Base-by-base conservation (phyloP, 202 grass and related monocot genomes). In the Eragrostis tef region DNA sequence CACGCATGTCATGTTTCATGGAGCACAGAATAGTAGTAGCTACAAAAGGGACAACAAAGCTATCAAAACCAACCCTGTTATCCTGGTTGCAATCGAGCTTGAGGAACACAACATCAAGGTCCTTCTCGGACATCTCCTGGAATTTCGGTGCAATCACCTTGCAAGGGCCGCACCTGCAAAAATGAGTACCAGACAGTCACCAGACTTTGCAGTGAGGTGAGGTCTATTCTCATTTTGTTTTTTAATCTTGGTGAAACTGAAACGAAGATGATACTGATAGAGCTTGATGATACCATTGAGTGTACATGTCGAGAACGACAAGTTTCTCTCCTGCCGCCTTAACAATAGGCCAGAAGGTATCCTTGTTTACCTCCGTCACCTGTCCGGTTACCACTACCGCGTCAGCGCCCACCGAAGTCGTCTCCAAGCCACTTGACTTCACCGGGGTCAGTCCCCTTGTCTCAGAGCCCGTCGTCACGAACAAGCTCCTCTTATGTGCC, bases 61-160 rank as follows among this genome's bases (percentile, higher is more conserved):
- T 25, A 48, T 64, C 39, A 56, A 58, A 53, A 65, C 15, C 53
- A 21, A 95, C 92, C 87, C 14, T 98, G 64, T 93, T 98, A 64
- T 95, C 95, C 64, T 98, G 75, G 81, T 94, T 98, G 87, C 92
- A 95, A 73, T 98, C 88, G 19, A 98, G 88, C 77, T 95, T 93
- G 44, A 94, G 88, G 83, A 98, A 98, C 21, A 91, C 86, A 29
- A 90, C 77, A 51, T 94, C 90, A 7, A 81, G 90, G 74, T 98
- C 57, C 70, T 98, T 93, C 88, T 98, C 87, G 0, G 95, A 93
- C 82, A 93, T 91, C 57, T 93, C 64, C 65, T 98, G 62, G 74
- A 88, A 90, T 87, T 88, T 93, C 0, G 92, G 90, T 84, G 90
- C 88, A 11, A 98, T 93, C 42, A 91, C 52, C 83, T 98, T 98